A percentile compares a stretch with the other conserved stretches of the same genome.
phyloP scores from a whole-genome alignment of 345 rosid genomes.

The Eucalyptus cloeziana region DNA sequence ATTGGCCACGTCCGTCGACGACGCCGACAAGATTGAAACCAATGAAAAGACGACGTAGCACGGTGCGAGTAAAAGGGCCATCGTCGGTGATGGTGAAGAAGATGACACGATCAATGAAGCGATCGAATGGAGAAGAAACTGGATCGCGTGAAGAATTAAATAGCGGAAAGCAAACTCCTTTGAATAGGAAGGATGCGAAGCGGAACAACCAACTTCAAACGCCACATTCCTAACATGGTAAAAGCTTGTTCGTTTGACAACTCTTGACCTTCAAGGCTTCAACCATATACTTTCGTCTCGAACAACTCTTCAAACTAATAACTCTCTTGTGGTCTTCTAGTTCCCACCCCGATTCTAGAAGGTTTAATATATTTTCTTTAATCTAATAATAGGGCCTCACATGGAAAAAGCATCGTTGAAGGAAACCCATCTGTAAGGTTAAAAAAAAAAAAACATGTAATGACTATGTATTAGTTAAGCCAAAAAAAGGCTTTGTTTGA shows the following conservation, averaged over 20 bases:
- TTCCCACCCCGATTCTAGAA: background rate
- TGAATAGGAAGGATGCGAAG: background rate
- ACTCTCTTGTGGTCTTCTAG: background rate
- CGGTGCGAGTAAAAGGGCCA: background rate
- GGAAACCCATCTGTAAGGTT: background rate
- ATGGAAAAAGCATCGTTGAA: background rate
- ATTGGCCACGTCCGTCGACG: background rate
- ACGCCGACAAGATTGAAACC: background rate
- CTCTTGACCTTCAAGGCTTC: background rate
- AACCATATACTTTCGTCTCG: background rate
- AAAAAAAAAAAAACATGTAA: background rate
- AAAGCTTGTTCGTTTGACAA: background rate
- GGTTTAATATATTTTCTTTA: background rate
- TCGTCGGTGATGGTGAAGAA: background rate
- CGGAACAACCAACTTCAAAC: background rate
- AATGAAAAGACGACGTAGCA: background rate
- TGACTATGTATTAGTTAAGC: background rate
- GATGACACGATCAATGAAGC: background rate
- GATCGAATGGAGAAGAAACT: background rate
- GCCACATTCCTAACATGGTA: background rate
- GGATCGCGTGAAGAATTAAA: background rate
- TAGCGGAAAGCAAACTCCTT: background rate
- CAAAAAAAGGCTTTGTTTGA: background rate
- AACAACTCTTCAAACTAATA: background rate
- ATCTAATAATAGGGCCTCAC: background rate